Conservation (phyloP, 1,284 basidiomycete species). For the Naganishia liquefaciens region DNA sequence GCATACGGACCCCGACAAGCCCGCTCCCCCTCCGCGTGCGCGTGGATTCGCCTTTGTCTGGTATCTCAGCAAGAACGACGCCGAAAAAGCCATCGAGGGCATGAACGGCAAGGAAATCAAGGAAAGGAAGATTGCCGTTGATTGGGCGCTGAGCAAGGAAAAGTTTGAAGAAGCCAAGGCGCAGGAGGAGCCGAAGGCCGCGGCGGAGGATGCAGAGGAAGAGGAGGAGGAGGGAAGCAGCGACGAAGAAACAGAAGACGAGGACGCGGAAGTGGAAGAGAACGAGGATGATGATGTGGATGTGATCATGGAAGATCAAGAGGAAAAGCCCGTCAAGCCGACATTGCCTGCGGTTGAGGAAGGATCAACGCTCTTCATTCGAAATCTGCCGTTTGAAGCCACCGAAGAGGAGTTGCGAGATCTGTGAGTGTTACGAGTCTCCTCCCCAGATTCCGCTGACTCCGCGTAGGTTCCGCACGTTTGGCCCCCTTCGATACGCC, state of each 20-base stretch:
- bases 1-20: conserved; percentile 45
- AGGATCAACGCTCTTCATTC: conserved; percentile 89
- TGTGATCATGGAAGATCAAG: conserved; percentile 56
- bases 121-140: conserved; percentile 81
- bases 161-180: conserved; percentile 75
- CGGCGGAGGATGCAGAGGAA: conserved; percentile 39
- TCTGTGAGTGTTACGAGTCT: conserved; percentile 60
- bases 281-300: conserved; percentile 44
- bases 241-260: conserved; percentile 56
- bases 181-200: conserved; percentile 46
- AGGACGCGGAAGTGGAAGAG: conserved; percentile 53
- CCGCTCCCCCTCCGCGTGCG: conserved; percentile 56
- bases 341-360: conserved; percentile 74
- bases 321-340: conserved; percentile 65
- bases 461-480: conserved; percentile 71
- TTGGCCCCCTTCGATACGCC: conserved; percentile 91
- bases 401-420: conserved; percentile 85
- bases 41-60: conserved; percentile 96
- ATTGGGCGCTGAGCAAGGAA: conserved; percentile 94
- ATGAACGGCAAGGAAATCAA: conserved; percentile 76
- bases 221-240: conserved; percentile 44
- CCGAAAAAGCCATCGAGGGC: conserved; percentile 76
- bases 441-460: background rate
- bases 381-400: conserved; percentile 89
- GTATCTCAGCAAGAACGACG: conserved; percentile 84